Percentiles rank a stretch among this genome's conserved stretches.
Conservation (phyloP, 805 yeast genomes). For the Ogataea pini region DNA sequence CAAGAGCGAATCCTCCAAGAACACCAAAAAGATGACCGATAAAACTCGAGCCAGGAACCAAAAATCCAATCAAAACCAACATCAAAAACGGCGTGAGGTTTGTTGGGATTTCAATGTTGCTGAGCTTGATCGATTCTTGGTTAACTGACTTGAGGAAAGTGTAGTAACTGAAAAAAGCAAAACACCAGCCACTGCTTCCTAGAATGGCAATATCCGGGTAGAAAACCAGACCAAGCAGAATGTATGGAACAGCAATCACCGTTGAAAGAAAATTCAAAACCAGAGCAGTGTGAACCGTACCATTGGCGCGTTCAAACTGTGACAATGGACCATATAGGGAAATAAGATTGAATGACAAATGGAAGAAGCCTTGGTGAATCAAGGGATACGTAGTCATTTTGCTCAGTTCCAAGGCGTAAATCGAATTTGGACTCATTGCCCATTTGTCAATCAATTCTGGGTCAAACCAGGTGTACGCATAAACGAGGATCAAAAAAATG, state of each 20-base stretch:
- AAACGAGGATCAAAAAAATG: slow-evolving; percentile 53
- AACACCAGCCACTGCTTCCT: slow-evolving; percentile 77
- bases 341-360: slow-evolving; percentile 58
- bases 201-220: slow-evolving; percentile 55
- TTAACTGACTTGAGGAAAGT: slow-evolving; percentile 41
- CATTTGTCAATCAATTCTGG: slow-evolving; percentile 39
- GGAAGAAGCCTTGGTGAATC: slow-evolving; percentile 62
- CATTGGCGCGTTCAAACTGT: slow-evolving; percentile 68
- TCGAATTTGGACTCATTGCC: slow-evolving; percentile 56
- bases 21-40: slow-evolving; percentile 74
- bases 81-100: slow-evolving; percentile 55
- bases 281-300: slow-evolving; percentile 84
- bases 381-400: slow-evolving; percentile 71
- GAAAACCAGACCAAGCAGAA: slow-evolving; percentile 49
- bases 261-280: slow-evolving; percentile 73
- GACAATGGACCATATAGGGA: slow-evolving; percentile 61
- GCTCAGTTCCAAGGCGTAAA: slow-evolving; percentile 49
- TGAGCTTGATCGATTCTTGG: slow-evolving; percentile 19
- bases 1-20: slow-evolving; percentile 63
- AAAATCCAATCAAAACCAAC: slow-evolving; percentile 48
- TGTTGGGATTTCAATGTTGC: slow-evolving; percentile 52
- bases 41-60: slow-evolving; percentile 68
- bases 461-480: slow-evolving; percentile 36
- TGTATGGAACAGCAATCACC: slow-evolving; percentile 63
- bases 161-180: slow-evolving; percentile 62